Evolutionary conservation across 805 yeast species (phyloP).

Genomic region (Saccharomycopsis fodiens): DNA sequence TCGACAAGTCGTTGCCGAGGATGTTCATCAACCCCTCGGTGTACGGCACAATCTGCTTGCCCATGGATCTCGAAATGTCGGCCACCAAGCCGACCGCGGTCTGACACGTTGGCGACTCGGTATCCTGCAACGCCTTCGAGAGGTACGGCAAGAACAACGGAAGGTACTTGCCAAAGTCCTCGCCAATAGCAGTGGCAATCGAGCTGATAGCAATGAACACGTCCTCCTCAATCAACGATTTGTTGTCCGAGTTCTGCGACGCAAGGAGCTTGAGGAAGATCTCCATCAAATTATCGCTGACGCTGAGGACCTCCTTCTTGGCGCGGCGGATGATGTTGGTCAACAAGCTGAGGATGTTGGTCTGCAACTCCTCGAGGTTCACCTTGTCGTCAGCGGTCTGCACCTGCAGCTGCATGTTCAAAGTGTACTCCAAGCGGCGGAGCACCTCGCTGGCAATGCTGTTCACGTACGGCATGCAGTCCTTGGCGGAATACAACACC

Average conservation of each 20-base stretch:
- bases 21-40: constrained; percentile 77
- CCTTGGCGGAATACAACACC: constrained; percentile 67
- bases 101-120: constrained; percentile 74
- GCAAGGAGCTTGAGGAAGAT: constrained; percentile 68
- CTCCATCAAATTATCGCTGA: constrained; percentile 80
- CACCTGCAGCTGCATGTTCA: constrained; percentile 46
- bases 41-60: constrained; percentile 63
- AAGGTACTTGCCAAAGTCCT: constrained; percentile 66
- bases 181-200: constrained; percentile 73
- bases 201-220: constrained; percentile 88
- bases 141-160: constrained; percentile 77
- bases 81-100: constrained; percentile 95
- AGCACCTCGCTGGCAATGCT: constrained; percentile 70
- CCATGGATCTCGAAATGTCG: constrained; percentile 86
- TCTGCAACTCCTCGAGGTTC: constrained; percentile 81
- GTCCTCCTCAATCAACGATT: constrained; percentile 87
- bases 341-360: constrained; percentile 64
- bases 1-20: constrained; percentile 65
- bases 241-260: constrained; percentile 40
- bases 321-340: constrained; percentile 82
- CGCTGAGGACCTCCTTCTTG: constrained; percentile 53
- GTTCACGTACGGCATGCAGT: constrained; percentile 60
- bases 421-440: constrained; percentile 62
- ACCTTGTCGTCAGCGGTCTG: constrained; percentile 62
- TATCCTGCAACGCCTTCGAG: constrained; percentile 69